phyloP scores from a whole-genome alignment of 2,329 filamentous ascomycete species.

The Colletotrichum sp. region DNA sequence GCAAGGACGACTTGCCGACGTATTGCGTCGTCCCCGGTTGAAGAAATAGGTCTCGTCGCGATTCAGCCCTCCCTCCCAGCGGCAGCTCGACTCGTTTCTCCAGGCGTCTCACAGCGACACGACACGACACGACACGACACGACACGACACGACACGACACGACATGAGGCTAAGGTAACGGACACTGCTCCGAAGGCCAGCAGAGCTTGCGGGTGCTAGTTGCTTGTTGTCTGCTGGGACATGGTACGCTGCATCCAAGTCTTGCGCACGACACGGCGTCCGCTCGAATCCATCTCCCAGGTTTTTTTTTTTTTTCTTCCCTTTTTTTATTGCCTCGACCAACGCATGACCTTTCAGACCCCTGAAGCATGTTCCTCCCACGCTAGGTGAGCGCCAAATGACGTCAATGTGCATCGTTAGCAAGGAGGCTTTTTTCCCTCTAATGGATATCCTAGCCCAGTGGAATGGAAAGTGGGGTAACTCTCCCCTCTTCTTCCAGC shows the following conservation, averaged over 20 bases:
- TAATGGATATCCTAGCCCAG: not conserved
- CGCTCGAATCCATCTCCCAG: not conserved
- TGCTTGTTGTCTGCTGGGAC: not conserved
- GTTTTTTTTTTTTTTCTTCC: not conserved
- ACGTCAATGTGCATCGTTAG: constrained; percentile 3
- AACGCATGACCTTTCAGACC: constrained; percentile 13
- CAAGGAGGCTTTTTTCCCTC: not conserved
- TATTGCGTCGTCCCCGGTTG: not conserved
- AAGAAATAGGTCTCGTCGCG: not conserved
- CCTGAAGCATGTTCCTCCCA: constrained; percentile 8
- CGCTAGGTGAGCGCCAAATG: not conserved
- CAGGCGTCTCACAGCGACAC: not conserved
- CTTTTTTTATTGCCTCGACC: not conserved
- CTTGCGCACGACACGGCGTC: not conserved
- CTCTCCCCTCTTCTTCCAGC: not conserved
- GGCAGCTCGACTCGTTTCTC: not conserved
- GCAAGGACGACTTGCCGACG: not conserved
- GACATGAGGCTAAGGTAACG: not conserved
- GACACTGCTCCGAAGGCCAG: constrained; percentile 13
- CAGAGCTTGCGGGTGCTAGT: not conserved
- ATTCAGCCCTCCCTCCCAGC: not conserved
- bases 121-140: not conserved
- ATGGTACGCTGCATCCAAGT: not conserved
- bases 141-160: not conserved
- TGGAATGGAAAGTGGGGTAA: not conserved